Conservation (phyloP, 805 yeast genomes). For the Candida stauntonica region DNA sequence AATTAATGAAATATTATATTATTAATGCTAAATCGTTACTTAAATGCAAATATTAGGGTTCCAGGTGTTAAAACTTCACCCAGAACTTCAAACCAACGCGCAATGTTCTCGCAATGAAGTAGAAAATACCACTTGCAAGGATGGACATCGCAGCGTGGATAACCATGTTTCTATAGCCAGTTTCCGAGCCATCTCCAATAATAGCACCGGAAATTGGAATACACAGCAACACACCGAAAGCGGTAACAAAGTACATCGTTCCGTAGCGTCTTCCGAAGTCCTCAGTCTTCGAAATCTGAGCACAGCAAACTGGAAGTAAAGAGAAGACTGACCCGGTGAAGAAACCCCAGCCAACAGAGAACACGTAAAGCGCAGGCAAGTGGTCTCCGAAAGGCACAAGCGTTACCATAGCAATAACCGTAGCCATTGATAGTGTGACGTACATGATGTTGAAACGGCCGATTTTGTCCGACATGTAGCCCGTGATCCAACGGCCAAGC, state of each 20-base stretch:
- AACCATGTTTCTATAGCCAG: slow-evolving; percentile 35
- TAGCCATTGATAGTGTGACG: slow-evolving; percentile 28
- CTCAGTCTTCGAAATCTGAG: slow-evolving; percentile 50
- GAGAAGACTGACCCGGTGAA: slow-evolving; percentile 52
- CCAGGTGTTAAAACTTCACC: slow-evolving; percentile 10
- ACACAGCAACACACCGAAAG: slow-evolving; percentile 47
- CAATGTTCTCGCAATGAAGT: slow-evolving; percentile 40
- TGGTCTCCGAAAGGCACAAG: slow-evolving; percentile 37
- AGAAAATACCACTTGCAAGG: slow-evolving; percentile 34
- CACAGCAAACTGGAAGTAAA: slow-evolving; percentile 53
- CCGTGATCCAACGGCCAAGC: slow-evolving; percentile 42
- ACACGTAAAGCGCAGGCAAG: slow-evolving; percentile 36
- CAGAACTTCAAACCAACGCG: slow-evolving; percentile 41
- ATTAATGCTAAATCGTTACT: neutral
- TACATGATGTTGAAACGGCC: slow-evolving; percentile 55
- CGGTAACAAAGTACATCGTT: slow-evolving; percentile 53
- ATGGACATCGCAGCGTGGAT: slow-evolving; percentile 33
- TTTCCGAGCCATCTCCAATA: slow-evolving; percentile 34
- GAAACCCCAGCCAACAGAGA: slow-evolving; percentile 47
- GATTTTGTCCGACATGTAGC: slow-evolving; percentile 36
- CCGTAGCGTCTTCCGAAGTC: slow-evolving; percentile 52
- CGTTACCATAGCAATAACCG: slow-evolving; percentile 31
- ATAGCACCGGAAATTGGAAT: slow-evolving; percentile 50
- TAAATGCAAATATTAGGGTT: neutral
- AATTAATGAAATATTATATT: too few relatives aligned